These are phyloP conservation scores for Aspergillus arachidicola DNA, from an alignment of 2,329 filamentous ascomycete genomes.

Conservation along the genomic window DNA sequence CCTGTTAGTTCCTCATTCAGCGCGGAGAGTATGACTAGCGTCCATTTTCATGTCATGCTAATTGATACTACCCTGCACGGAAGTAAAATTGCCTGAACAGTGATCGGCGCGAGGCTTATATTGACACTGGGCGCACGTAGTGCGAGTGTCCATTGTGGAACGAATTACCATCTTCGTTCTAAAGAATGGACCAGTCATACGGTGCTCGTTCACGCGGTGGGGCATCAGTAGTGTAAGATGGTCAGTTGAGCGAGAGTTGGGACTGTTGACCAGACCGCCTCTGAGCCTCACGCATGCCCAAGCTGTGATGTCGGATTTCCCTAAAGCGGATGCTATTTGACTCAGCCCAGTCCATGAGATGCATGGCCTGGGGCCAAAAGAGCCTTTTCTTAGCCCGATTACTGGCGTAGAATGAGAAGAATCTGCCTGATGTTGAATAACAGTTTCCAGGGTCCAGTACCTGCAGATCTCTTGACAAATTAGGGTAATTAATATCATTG, in stretches of 20 bases:
- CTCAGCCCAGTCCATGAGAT: neutral
- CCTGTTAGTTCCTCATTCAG: neutral
- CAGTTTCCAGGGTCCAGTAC: neutral
- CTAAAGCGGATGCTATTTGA: neutral
- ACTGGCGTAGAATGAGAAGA: too few species aligned
- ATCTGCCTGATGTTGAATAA: neutral
- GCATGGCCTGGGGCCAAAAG: neutral
- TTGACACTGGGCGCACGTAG: neutral
- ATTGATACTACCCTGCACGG: neutral
- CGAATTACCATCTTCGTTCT: neutral
- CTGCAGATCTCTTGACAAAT: neutral
- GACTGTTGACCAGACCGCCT: neutral
- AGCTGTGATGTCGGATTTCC: neutral
- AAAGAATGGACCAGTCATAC: neutral
- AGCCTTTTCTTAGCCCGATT: too few species aligned
- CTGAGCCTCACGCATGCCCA: neutral
- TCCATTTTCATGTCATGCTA: neutral
- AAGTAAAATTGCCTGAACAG: neutral
- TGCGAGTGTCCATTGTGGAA: neutral
- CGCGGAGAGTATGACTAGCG: neutral
- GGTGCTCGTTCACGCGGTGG: neutral
- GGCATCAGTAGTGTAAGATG: neutral
- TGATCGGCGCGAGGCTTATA: conserved; percentile 1
- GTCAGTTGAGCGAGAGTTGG: neutral
- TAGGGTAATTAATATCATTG: neutral